These are phyloP conservation scores for Basidioascus undulatus DNA, from an alignment of 768 basidiomycete species.

Conservation along the genomic window DNA sequence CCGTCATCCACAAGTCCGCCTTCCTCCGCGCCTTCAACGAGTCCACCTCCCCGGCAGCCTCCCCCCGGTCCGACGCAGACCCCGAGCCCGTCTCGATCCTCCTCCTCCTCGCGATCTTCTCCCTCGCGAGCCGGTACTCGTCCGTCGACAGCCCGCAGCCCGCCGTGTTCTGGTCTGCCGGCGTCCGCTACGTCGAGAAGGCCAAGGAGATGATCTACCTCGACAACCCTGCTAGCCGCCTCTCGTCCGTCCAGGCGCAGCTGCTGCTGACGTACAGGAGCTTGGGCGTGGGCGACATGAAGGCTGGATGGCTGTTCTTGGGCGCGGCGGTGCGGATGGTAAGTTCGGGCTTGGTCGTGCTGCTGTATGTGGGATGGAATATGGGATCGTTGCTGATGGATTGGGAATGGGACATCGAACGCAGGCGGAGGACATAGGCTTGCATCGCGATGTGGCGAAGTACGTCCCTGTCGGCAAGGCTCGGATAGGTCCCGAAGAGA, in stretches of 20 bases:
- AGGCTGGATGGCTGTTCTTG: conserved; percentile 32
- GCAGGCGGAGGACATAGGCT: conserved; percentile 54
- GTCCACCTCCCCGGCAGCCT: background rate
- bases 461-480: too few species aligned
- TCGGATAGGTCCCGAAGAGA: too few species aligned
- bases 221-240: conserved; percentile 41
- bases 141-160: conserved; percentile 2
- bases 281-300: conserved; percentile 67
- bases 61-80: too few species aligned
- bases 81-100: conserved; percentile 32
- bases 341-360: background rate
- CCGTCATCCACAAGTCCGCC: conserved; percentile 43
- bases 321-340: conserved; percentile 62
- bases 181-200: conserved; percentile 5
- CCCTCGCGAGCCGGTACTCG: conserved; percentile 51
- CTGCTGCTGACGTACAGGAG: conserved; percentile 64
- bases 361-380: background rate
- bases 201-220: conserved; percentile 14
- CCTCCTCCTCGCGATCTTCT: conserved; percentile 58
- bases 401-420: too few species aligned
- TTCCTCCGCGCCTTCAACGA: conserved; percentile 34
- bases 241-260: conserved; percentile 53
- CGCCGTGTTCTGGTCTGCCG: conserved; percentile 11
- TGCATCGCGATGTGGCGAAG: conserved; percentile 56
- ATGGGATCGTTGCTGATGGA: too few species aligned